phyloP scores from a whole-genome alignment of 208 protist genomes.

The Trypanosoma avium region DNA sequence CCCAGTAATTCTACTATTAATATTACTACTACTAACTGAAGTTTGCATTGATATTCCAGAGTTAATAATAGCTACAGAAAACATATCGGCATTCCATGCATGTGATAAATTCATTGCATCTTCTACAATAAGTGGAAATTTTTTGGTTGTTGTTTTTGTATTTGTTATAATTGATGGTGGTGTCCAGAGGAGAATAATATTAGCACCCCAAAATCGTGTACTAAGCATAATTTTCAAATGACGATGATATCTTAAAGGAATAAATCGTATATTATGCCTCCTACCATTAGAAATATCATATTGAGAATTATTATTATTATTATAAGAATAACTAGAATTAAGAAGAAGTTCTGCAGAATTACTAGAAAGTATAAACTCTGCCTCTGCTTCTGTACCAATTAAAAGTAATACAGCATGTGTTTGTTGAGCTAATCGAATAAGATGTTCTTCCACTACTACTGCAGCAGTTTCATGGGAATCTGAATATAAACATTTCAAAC shows the following conservation, averaged over 20 bases:
- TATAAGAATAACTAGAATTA: too few relatives aligned
- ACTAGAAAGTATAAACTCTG: slow-evolving; percentile 36
- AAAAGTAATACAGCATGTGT: slow-evolving; percentile 68
- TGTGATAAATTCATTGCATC: slow-evolving; percentile 68
- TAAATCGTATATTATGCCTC: slow-evolving; percentile 21
- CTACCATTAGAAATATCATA: neutral
- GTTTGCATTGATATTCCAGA: slow-evolving; percentile 10
- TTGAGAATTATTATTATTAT: too few relatives aligned
- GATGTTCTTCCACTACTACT: slow-evolving; percentile 51
- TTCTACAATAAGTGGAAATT: slow-evolving; percentile 31
- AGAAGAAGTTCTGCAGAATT: slow-evolving; percentile 50
- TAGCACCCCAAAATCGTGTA: slow-evolving; percentile 70
- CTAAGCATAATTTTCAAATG: slow-evolving; percentile 51
- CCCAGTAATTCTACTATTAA: slow-evolving; percentile 5
- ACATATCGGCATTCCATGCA: slow-evolving; percentile 79
- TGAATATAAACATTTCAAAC: slow-evolving; percentile 33
- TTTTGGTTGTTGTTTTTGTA: neutral
- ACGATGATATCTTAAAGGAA: slow-evolving; percentile 35
- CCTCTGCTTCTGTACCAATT: slow-evolving; percentile 49
- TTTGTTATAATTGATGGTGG: too few relatives aligned
- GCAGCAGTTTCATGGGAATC: neutral
- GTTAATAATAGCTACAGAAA: slow-evolving; percentile 62
- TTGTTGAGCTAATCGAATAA: slow-evolving; percentile 58
- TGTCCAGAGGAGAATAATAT: slow-evolving; percentile 56
- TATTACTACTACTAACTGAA: too few relatives aligned